Percentiles rank a stretch among this genome's conserved stretches.
Conservation (phyloP, 805 yeast genomes). For the Wickerhamomyces canadensis region DNA sequence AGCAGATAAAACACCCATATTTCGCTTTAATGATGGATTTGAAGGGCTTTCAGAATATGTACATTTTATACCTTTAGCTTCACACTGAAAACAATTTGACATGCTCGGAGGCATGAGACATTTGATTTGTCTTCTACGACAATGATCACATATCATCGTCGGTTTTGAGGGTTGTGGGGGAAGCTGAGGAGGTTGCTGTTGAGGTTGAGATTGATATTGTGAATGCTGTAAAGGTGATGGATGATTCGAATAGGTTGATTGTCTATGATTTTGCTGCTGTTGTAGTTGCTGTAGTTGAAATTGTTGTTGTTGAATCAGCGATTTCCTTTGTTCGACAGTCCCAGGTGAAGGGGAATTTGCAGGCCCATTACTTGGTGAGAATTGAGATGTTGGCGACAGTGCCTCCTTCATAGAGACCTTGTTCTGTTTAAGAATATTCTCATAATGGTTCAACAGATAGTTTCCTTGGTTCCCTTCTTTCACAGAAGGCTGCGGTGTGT, state of each 20-base stretch:
- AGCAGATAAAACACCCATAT: constrained; percentile 17
- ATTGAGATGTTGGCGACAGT: constrained; percentile 12
- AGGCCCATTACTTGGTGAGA: constrained; percentile 5
- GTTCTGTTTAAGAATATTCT: constrained; percentile 20
- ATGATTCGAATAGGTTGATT: neutral
- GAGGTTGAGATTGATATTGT: constrained; percentile 6
- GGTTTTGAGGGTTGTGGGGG: constrained; percentile 11
- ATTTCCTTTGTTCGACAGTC: neutral
- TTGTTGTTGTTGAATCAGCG: neutral
- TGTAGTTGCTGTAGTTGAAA: neutral
- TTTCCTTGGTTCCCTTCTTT: constrained; percentile 1
- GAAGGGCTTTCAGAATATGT: constrained; percentile 59
- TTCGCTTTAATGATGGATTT: constrained; percentile 32
- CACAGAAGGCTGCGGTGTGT: neutral
- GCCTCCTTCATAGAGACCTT: constrained; percentile 21
- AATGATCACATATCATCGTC: constrained; percentile 68
- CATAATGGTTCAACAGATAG: constrained; percentile 20
- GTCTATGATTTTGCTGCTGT: constrained; percentile 3
- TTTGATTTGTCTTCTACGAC: constrained; percentile 72
- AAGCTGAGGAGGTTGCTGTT: constrained; percentile 5
- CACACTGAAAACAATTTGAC: constrained; percentile 70
- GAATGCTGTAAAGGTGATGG: constrained; percentile 4
- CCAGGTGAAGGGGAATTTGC: constrained; percentile 1
- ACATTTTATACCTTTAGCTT: constrained; percentile 65
- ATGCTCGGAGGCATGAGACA: constrained; percentile 67